Base-by-base conservation (phyloP, 768 basidiomycete species). In the Lactarius sanguifluus region DNA sequence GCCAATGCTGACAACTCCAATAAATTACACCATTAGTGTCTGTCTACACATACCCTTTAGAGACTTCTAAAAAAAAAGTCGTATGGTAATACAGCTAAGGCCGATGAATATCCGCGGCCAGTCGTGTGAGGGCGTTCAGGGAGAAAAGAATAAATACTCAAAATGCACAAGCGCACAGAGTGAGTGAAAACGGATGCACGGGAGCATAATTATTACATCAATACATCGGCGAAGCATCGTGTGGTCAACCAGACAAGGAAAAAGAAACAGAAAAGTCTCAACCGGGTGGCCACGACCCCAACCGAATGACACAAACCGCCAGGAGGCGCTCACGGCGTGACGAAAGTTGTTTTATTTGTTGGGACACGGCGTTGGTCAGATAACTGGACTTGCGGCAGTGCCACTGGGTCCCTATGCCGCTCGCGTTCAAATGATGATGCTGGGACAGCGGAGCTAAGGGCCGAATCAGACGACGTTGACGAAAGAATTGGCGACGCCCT, bases 371-470 rank as follows among this genome's bases (percentile, higher is more conserved):
- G 69, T 16, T 57, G 54, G 28, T 70, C 67, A 5, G 69, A 60
- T 47, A 64, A 52, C 3, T 57, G 10, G 41, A 60, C 59, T 34
- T 65, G 65, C 23, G 66, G 55, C 59, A 61, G 66, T 50, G 58
- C 28, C 38, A 67, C 61, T 40, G 28, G 28, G n/a, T 69, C 66
- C 56, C 69, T 57, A 45, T 68, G 65, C 28, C 69, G 59, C 25
- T 70, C 69, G 28, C 69, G 69, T 54, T 70, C 69, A 28, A 69
- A 70, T 5, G 69, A 70, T 5, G 69, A 70, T 2, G 69, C 56
- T 5, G 69, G 69, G 55, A 69, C 59, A 56, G 67, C 56, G 55
- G 67, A 69, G 58, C 69, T 63, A 36, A 70, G 59, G 16, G 60
- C 59, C 15, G 68, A 69, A 47, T 69, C 68, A 15, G 68, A 69